phyloP scores from a whole-genome alignment of 176 grass and related monocot species.

The Zea mays region DNA sequence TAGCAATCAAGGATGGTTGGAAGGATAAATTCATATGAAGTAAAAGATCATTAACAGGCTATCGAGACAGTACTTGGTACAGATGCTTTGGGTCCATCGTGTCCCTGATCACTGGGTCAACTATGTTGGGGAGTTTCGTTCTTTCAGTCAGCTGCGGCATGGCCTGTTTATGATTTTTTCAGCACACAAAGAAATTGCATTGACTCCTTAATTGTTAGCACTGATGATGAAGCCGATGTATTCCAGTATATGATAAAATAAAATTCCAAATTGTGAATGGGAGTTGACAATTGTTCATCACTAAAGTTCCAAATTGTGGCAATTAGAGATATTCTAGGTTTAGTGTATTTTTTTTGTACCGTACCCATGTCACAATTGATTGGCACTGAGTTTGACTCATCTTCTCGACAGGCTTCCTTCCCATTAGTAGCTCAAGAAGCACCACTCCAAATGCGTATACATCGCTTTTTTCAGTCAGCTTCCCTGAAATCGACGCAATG shows the following conservation, averaged over 20 bases:
- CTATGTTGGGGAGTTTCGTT: slow-evolving; percentile 86
- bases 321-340: background rate
- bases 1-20: background rate
- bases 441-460: slow-evolving; percentile 96
- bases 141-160: slow-evolving; percentile 96
- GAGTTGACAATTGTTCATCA: background rate
- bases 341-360: background rate
- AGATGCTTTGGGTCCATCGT: slow-evolving; percentile 93
- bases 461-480: slow-evolving; percentile 95
- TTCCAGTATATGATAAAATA: background rate
- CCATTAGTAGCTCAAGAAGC: slow-evolving; percentile 89
- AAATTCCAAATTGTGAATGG: slow-evolving; percentile 7
- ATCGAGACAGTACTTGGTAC: slow-evolving; percentile 66
- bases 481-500: slow-evolving; percentile 54
- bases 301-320: background rate
- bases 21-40: slow-evolving; percentile 14
- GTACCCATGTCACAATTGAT: slow-evolving; percentile 97
- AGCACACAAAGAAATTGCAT: background rate
- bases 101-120: slow-evolving; percentile 91
- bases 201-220: background rate
- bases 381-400: slow-evolving; percentile 70
- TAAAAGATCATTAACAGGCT: slow-evolving; percentile 20
- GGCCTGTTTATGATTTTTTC: slow-evolving; percentile 46
- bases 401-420: slow-evolving; percentile 91
- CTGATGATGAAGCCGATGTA: background rate